phyloP scores from a whole-genome alignment of 371 early-diverging fungal genomes.

The Cokeromyces recurvatus region DNA sequence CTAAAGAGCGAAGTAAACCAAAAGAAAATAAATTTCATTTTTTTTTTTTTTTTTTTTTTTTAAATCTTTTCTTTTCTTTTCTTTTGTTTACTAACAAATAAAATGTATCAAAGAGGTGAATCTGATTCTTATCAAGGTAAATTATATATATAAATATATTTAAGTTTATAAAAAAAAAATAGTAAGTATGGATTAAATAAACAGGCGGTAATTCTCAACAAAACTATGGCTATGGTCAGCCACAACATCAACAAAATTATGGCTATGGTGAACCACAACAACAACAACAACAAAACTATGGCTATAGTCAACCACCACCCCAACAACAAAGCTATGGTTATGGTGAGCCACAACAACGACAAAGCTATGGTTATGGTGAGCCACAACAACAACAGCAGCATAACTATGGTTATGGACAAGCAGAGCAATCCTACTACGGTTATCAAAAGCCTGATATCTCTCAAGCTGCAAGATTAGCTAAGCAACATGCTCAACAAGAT shows the following conservation, averaged over 20 bases:
- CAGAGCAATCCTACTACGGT: no score
- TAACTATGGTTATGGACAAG: background rate
- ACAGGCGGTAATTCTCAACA: background rate
- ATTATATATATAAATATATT: background rate
- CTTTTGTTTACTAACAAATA: no score
- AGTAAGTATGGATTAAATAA: background rate
- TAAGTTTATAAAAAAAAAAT: background rate
- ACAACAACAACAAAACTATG: background rate
- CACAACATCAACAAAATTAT: conserved; percentile 1
- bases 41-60: no score
- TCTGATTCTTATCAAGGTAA: conserved; percentile 21
- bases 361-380: background rate
- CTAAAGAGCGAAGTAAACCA: no score
- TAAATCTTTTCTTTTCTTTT: no score
- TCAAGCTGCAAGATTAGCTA: conserved; percentile 27
- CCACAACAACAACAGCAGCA: conserved; percentile 8
- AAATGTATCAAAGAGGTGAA: conserved; percentile 3
- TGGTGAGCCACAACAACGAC: no score
- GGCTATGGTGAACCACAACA: background rate
- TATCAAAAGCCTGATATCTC: conserved; percentile 21
- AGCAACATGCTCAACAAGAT: conserved; percentile 23
- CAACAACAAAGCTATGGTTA: background rate
- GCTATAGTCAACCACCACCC: background rate
- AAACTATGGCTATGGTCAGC: background rate
- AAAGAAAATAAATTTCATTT: no score